Base-by-base conservation (phyloP, 257 asterid genomes). In the Scutellaria galericulata region DNA sequence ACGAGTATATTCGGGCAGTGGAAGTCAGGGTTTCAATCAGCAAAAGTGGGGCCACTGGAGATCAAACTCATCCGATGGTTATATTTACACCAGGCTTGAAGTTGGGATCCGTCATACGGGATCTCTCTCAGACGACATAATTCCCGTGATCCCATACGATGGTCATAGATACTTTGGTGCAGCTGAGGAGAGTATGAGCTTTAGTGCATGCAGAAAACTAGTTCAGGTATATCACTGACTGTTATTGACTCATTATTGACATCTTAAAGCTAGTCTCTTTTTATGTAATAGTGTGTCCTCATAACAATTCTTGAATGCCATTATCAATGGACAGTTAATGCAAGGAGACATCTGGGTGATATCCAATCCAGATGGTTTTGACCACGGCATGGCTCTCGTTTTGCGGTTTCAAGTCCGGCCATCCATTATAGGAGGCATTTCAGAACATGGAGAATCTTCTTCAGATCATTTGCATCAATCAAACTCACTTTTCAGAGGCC, bases 341-440 rank as follows among this genome's bases (percentile, higher is more conserved):
- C 97, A 92, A 86, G 99, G 99, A 58, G 97, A 95, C 69, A 85
- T 95, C 7, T 86, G 96, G 91, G 85, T 81, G 64, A 73, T 76
- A 47, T 75, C 92, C 1, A 85, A 85, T 80, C 85, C 90, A 0
- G 92, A 84, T 41, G 96, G 87, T 68, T 90, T 81, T 27, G 90
- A 87, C 73, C 90, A 85, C 79, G 80, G 94, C 88, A 90, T 92
- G 96, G 90, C 90, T 15, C 90, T 95, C 4, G 82, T 82, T 77
- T 80, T 95, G 31, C 89, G 98, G 45, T 85, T 95, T 66, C 98
- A 77, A 80, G 76, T 76, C 74, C 82, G 83, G 18, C 85, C 86
- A 15, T 83, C 96, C 55, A 22, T 78, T 58, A 69, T 65, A 12
- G 22, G 76, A 1, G 80, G 88, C 77, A 46, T 79, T 24, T 71